Percentiles rank a stretch among this genome's conserved stretches.
phyloP scores from a whole-genome alignment of 179 eudicot species.

The Spinacia oleracea region DNA sequence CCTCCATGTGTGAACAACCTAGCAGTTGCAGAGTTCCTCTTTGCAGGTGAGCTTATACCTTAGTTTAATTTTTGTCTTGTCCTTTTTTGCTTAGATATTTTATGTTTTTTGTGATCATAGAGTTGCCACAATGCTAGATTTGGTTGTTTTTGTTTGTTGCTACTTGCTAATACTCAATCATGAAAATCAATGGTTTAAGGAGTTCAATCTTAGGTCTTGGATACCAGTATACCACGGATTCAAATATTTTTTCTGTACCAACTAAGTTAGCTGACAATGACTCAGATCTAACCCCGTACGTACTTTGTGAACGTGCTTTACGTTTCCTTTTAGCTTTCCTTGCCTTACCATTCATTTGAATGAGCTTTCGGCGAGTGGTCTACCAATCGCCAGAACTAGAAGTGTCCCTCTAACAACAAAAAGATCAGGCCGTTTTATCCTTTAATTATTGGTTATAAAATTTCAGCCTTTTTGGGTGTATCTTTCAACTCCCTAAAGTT shows the following conservation, averaged over 20 bases:
- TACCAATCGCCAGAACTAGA: background rate
- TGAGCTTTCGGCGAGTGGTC: conserved; percentile 27
- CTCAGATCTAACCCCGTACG: background rate
- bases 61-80: background rate
- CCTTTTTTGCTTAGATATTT: background rate
- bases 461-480: background rate
- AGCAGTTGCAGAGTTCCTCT: conserved; percentile 82
- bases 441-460: background rate
- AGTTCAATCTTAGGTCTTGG: background rate
- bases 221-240: too few relatives aligned
- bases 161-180: too few relatives aligned
- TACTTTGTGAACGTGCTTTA: background rate
- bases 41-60: conserved; percentile 71
- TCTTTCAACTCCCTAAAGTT: conserved; percentile 8
- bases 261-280: background rate
- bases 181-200: too few relatives aligned
- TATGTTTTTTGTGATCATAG: background rate
- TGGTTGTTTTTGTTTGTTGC: too few relatives aligned
- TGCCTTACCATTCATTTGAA: background rate
- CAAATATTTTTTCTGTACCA: background rate
- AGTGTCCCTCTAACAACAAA: background rate
- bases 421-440: background rate
- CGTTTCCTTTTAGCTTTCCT: background rate
- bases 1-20: conserved; percentile 71
- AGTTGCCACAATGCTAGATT: background rate